Evolutionary conservation across 2,329 filamentous ascomycete genomes (phyloP).

Genomic region (Neopestalotiopsis rosae): DNA sequence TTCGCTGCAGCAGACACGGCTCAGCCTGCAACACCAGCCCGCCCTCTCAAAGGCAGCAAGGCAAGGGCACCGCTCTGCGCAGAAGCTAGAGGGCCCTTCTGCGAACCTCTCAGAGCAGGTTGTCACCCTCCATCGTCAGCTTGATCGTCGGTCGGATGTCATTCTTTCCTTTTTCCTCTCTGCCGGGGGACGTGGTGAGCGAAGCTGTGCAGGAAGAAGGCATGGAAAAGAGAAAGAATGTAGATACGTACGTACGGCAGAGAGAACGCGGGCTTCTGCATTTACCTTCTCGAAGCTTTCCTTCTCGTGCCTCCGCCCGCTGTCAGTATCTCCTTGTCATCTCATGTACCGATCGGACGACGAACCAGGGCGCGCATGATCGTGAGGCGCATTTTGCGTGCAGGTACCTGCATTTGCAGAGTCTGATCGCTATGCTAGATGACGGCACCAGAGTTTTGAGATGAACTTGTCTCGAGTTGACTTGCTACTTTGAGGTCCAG

Average conservation of each 20-base stretch:
- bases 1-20: too few species aligned
- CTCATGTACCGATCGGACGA: neutral
- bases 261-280: neutral
- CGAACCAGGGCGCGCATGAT: neutral
- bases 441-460: neutral
- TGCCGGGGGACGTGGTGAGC: neutral
- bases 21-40: too few species aligned
- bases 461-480: neutral
- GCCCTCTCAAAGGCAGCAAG: neutral
- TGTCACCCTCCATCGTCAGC: slow-evolving; percentile 4
- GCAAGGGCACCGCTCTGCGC: neutral
- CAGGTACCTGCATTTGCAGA: neutral
- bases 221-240: neutral
- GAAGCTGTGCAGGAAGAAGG: neutral
- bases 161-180: neutral
- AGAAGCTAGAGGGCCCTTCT: neutral
- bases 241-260: neutral
- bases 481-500: neutral
- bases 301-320: neutral
- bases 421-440: neutral
- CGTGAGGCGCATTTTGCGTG: neutral
- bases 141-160: neutral
- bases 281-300: neutral
- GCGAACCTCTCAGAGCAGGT: slow-evolving; percentile 1
- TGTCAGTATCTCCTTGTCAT: neutral